These are phyloP conservation scores for Fusarium bactridioides DNA, from an alignment of 2,329 filamentous ascomycete species.

Conservation along the genomic window DNA sequence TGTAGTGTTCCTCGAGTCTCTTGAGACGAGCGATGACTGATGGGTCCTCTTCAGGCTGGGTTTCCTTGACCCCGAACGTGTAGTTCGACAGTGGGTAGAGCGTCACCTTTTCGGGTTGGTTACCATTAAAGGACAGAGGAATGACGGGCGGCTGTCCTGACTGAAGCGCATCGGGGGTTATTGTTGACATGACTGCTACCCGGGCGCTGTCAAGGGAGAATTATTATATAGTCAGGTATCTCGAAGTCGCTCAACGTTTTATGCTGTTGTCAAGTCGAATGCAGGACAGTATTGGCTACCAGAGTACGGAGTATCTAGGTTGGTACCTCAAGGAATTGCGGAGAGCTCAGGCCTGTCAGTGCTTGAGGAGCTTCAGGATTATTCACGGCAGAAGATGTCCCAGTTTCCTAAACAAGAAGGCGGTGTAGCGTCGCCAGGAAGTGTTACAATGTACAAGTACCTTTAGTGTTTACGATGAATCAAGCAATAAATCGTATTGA, in stretches of 20 bases:
- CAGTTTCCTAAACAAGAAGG: slow-evolving; percentile 2
- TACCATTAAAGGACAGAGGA: slow-evolving; percentile 84
- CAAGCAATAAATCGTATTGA: neutral
- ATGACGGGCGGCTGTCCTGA: slow-evolving; percentile 81
- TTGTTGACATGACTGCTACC: slow-evolving; percentile 74
- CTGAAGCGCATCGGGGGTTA: slow-evolving; percentile 77
- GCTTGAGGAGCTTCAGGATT: slow-evolving; percentile 22
- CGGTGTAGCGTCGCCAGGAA: slow-evolving; percentile 5
- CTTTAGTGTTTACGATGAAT: neutral
- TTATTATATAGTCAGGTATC: neutral
- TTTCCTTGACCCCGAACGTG: slow-evolving; percentile 98
- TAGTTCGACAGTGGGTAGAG: slow-evolving; percentile 98
- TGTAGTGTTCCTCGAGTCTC: slow-evolving; percentile 95
- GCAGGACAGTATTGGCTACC: neutral
- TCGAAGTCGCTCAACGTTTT: neutral
- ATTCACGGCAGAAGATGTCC: slow-evolving; percentile 24
- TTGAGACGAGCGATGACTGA: slow-evolving; percentile 92
- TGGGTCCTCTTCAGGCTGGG: slow-evolving; percentile 96
- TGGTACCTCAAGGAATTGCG: neutral
- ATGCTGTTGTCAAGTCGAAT: neutral
- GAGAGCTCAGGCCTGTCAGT: slow-evolving; percentile 2
- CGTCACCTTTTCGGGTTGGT: slow-evolving; percentile 88
- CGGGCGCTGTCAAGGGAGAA: neutral
- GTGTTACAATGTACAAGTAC: neutral
- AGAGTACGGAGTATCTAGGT: slow-evolving; percentile 15